These are phyloP conservation scores for Crithidia bombi DNA, from an alignment of 208 protist species.

Conservation along the genomic window DNA sequence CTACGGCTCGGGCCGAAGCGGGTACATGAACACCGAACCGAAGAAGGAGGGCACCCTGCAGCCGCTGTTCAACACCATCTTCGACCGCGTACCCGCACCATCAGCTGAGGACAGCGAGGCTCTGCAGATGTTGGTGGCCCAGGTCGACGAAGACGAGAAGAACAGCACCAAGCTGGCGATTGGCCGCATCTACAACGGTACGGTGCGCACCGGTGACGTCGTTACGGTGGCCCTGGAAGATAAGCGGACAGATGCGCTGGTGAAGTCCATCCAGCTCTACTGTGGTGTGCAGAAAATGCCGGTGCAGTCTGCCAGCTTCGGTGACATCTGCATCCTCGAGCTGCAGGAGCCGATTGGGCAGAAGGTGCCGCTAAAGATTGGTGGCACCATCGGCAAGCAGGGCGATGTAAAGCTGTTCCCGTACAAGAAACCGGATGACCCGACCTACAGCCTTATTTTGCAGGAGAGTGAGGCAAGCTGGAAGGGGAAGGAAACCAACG, in stretches of 20 bases:
- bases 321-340: slow-evolving; percentile 87
- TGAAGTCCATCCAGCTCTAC: slow-evolving; percentile 87
- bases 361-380: slow-evolving; percentile 91
- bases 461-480: slow-evolving; percentile 91
- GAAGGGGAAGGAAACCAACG: slow-evolving; percentile 89
- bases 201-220: slow-evolving; percentile 83
- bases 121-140: slow-evolving; percentile 96
- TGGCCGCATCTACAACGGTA: slow-evolving; percentile 92
- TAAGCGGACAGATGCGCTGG: slow-evolving; percentile 81
- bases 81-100: slow-evolving; percentile 84
- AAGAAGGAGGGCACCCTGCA: slow-evolving; percentile 77
- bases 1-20: slow-evolving; percentile 93
- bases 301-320: slow-evolving; percentile 68
- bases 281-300: slow-evolving; percentile 80
- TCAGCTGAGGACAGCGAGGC: slow-evolving; percentile 40
- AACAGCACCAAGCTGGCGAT: slow-evolving; percentile 89
- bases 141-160: slow-evolving; percentile 90
- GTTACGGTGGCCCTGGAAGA: slow-evolving; percentile 88
- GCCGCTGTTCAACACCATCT: slow-evolving; percentile 96
- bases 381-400: slow-evolving; percentile 79
- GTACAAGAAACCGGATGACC: slow-evolving; percentile 94
- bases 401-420: slow-evolving; percentile 73
- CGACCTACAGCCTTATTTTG: slow-evolving; percentile 93
- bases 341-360: slow-evolving; percentile 85
- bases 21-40: slow-evolving; percentile 89